phyloP scores from a whole-genome alignment of 352 stramenopile species.

The Phytophthora pseudosyringae region DNA sequence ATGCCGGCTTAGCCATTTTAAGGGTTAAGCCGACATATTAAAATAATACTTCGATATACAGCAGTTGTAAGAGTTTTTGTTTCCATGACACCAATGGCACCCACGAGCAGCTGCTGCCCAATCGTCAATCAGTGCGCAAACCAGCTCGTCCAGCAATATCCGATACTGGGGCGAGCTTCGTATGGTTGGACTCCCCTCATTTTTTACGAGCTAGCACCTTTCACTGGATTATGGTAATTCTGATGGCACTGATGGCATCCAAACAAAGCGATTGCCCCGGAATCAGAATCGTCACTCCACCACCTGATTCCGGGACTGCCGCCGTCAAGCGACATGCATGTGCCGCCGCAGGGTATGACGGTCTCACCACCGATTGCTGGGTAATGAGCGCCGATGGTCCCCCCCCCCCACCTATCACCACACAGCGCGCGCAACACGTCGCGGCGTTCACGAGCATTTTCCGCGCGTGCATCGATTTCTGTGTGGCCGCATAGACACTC shows the following conservation, averaged over 20 bases:
- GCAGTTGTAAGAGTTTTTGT: too few species aligned
- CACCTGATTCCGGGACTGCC: not conserved
- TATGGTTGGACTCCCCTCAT: too few species aligned
- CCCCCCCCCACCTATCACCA: conserved; percentile 14
- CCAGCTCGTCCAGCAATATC: too few species aligned
- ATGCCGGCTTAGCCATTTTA: too few species aligned
- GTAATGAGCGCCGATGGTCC: conserved; percentile 6
- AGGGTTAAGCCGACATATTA: too few species aligned
- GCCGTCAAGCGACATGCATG: not conserved
- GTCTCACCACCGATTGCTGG: conserved; percentile 26
- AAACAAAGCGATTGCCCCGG: conserved; percentile 33
- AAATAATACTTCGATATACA: too few species aligned
- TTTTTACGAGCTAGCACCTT: too few species aligned
- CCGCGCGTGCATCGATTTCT: conserved; percentile 19
- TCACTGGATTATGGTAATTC: too few species aligned
- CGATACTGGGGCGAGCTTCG: too few species aligned
- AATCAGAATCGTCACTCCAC: conserved; percentile 12
- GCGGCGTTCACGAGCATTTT: conserved; percentile 26
- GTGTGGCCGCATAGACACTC: conserved; percentile 33
- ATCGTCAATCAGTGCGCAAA: too few species aligned
- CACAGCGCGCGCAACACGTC: not conserved
- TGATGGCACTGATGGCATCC: conserved; percentile 15
- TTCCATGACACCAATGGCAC: too few species aligned
- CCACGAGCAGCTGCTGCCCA: too few species aligned
- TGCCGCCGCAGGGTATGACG: not conserved